Evolutionary conservation across 768 basidiomycete genomes (phyloP).

Genomic region (Cystofilobasidium ferigula): DNA sequence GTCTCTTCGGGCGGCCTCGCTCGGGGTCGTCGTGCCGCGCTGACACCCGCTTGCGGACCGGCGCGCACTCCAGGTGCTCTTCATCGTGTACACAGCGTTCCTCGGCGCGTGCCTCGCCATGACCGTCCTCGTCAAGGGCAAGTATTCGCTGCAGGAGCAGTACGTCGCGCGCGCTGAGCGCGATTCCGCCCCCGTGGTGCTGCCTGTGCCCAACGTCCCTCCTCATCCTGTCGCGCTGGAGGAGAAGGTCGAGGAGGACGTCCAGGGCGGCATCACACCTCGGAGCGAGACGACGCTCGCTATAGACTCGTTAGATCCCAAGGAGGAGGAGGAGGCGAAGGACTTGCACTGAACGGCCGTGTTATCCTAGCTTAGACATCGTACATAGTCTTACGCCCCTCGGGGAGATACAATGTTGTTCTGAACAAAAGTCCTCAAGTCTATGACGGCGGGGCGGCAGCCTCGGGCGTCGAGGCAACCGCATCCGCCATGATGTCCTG

Average conservation of each 20-base stretch:
- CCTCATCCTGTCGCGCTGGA: background rate
- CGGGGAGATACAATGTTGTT: too few relatives aligned
- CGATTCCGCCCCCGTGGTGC: background rate
- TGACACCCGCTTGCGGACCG: background rate
- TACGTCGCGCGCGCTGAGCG: background rate
- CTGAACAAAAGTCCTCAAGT: too few relatives aligned
- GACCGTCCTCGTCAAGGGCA: background rate
- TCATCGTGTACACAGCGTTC: slow-evolving; percentile 8
- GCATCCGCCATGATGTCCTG: slow-evolving; percentile 23
- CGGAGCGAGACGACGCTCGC: too few relatives aligned
- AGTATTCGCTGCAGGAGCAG: slow-evolving; percentile 7
- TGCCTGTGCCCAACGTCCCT: background rate
- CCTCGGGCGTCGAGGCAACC: background rate
- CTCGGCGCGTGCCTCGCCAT: slow-evolving; percentile 6
- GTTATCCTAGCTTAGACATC: too few relatives aligned
- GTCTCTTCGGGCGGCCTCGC: background rate
- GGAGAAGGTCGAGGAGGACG: too few relatives aligned
- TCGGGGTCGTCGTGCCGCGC: too few relatives aligned
- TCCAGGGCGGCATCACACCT: too few relatives aligned
- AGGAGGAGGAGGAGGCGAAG: too few relatives aligned
- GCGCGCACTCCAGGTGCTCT: background rate
- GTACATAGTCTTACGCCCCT: too few relatives aligned
- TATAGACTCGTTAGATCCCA: too few relatives aligned
- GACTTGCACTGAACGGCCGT: too few relatives aligned
- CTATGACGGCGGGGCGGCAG: too few relatives aligned